A percentile compares a stretch with the other conserved stretches of the same genome.
Evolutionary conservation across 148 eudicot species (phyloP).

Genomic region (Salicornia ramosissima): DNA sequence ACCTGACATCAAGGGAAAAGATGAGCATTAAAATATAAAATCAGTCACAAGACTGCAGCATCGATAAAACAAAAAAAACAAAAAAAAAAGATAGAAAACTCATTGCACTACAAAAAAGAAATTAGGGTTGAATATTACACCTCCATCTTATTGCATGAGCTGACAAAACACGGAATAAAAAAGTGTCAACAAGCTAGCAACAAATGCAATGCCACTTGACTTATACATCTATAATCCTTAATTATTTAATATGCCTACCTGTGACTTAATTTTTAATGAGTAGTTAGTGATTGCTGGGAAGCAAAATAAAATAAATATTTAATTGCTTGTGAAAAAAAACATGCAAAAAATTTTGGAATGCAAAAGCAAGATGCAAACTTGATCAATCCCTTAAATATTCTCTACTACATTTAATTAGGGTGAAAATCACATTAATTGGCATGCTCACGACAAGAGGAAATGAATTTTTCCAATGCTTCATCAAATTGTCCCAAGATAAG

Average conservation of each 20-base stretch:
- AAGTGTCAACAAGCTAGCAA: not conserved
- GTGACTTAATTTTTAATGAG: not conserved
- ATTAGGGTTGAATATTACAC: not conserved
- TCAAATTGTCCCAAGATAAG: not conserved
- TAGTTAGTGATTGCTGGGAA: not conserved
- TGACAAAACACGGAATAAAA: not conserved
- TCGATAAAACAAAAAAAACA: too few relatives aligned
- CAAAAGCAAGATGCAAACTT: not conserved
- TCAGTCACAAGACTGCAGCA: not conserved
- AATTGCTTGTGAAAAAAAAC: too few relatives aligned
- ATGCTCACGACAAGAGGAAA: not conserved
- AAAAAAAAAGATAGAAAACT: not conserved
- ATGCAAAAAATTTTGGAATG: not conserved
- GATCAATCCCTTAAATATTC: not conserved
- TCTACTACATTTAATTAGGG: not conserved
- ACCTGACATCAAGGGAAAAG: constrained; percentile 38
- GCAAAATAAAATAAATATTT: not conserved
- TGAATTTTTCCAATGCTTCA: not conserved
- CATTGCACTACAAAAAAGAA: not conserved
- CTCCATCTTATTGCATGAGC: not conserved
- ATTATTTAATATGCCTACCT: not conserved
- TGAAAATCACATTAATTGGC: not conserved
- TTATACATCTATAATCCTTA: not conserved
- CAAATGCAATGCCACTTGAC: not conserved
- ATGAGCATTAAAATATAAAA: not conserved